These are phyloP conservation scores for Penicillium sp. DNA, from an alignment of 2,329 filamentous ascomycete species.

Conservation along the genomic window DNA sequence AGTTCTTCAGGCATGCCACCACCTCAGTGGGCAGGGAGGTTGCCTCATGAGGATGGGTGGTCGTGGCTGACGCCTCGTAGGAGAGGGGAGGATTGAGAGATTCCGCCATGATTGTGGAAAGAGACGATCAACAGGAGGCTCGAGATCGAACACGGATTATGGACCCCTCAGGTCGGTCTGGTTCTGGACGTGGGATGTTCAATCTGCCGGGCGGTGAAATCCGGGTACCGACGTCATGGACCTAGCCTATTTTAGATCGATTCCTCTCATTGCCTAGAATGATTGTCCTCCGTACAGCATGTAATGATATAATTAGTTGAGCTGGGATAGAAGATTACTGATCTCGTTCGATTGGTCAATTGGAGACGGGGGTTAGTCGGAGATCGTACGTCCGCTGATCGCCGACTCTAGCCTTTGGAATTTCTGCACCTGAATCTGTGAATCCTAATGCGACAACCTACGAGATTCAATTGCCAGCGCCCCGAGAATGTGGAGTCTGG, in stretches of 20 bases:
- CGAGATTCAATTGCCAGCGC: neutral
- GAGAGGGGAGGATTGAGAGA: slow-evolving; percentile 68
- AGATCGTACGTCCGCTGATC: neutral
- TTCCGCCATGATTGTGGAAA: slow-evolving; percentile 44
- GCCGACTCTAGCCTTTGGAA: neutral
- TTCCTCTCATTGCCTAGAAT: too few relatives aligned
- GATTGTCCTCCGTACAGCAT: neutral
- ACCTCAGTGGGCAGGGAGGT: slow-evolving; percentile 79
- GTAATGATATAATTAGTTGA: neutral
- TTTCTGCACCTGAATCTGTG: neutral
- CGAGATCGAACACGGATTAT: slow-evolving; percentile 10
- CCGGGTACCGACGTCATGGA: slow-evolving; percentile 22
- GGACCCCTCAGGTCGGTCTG: neutral
- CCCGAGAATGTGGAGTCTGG: slow-evolving; percentile 1
- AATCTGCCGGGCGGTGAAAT: slow-evolving; percentile 25
- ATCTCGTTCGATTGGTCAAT: neutral
- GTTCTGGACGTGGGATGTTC: slow-evolving; percentile 22
- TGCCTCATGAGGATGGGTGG: slow-evolving; percentile 71
- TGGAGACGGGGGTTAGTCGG: too few relatives aligned
- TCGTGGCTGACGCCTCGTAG: slow-evolving; percentile 73
- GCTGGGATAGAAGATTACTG: neutral
- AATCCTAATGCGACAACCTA: neutral
- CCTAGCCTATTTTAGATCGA: slow-evolving; percentile 1
- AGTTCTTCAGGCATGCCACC: slow-evolving; percentile 87
- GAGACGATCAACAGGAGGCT: slow-evolving; percentile 12